Evolutionary conservation across 345 rosid genomes (phyloP).

Genomic region (Camelina sativa): DNA sequence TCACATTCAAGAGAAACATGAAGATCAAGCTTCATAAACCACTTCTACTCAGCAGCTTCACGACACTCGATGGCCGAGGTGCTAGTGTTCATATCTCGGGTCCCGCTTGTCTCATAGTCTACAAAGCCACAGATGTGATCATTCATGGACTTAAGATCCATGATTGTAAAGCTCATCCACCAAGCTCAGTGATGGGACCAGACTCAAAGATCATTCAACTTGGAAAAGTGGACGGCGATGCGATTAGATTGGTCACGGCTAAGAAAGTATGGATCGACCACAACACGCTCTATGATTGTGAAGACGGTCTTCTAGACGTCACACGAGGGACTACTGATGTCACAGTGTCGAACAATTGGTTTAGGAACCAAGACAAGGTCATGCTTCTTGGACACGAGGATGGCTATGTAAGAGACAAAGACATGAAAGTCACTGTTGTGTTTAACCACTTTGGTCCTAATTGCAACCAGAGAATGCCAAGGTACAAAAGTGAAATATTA

Average conservation of each 20-base stretch:
- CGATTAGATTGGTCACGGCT: conserved; percentile 65
- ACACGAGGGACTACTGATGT: conserved; percentile 62
- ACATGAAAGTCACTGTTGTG: conserved; percentile 69
- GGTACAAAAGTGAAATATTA: conserved; percentile 15
- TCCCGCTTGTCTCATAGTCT: conserved; percentile 61
- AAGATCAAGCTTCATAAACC: conserved; percentile 56
- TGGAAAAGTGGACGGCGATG: conserved; percentile 70
- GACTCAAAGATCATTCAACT: conserved; percentile 47
- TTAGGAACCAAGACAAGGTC: conserved; percentile 79
- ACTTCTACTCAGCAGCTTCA: conserved; percentile 69
- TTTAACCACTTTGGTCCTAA: conserved; percentile 86
- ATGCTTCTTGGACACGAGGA: conserved; percentile 88
- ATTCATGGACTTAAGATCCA: conserved; percentile 77
- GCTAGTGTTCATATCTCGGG: conserved; percentile 59
- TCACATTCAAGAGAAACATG: conserved; percentile 72
- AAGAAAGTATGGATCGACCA: conserved; percentile 81
- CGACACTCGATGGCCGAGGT: conserved; percentile 77
- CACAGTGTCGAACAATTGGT: conserved; percentile 79
- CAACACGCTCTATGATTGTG: conserved; percentile 63
- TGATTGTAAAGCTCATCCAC: conserved; percentile 59
- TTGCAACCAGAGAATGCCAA: conserved; percentile 89
- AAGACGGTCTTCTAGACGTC: conserved; percentile 72
- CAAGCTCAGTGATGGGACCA: conserved; percentile 67
- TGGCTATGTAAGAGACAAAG: conserved; percentile 57
- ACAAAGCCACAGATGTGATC: conserved; percentile 66